phyloP scores from a whole-genome alignment of 1,284 basidiomycete species.

The Pascua guehoae region DNA sequence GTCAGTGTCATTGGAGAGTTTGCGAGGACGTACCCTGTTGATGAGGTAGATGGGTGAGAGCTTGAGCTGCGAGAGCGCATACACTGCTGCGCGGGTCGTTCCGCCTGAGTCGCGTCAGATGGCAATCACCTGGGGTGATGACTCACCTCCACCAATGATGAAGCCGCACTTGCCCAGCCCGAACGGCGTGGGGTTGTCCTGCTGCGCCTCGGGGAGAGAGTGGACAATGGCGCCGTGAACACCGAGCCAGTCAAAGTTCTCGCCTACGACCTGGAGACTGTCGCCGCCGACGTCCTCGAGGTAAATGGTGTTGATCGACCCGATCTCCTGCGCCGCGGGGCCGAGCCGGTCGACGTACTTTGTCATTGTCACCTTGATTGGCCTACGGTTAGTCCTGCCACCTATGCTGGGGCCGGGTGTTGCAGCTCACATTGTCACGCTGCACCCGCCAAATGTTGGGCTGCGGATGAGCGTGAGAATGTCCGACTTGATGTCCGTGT shows the following conservation, averaged over 20 bases:
- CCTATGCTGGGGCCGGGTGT: not conserved
- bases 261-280: conserved; percentile 61
- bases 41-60: conserved; percentile 68
- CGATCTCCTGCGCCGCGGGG: conserved; percentile 68
- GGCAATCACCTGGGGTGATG: not conserved
- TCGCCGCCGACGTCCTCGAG: conserved; percentile 53
- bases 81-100: conserved; percentile 80
- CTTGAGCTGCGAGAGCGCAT: conserved; percentile 67
- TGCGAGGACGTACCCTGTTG: conserved; percentile 55
- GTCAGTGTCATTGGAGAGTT: no score
- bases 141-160: conserved; percentile 67
- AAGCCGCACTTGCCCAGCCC: conserved; percentile 44
- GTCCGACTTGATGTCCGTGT: conserved; percentile 1
- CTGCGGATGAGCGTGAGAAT: conserved; percentile 5
- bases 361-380: conserved; percentile 78
- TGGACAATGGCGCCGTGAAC: conserved; percentile 20
- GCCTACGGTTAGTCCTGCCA: conserved; percentile 49
- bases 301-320: conserved; percentile 83
- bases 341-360: conserved; percentile 69
- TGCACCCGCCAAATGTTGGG: conserved; percentile 78
- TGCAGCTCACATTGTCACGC: conserved; percentile 62
- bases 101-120: conserved; percentile 73
- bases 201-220: not conserved
- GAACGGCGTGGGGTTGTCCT: not conserved
- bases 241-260: conserved; percentile 85